These are phyloP conservation scores for Apiospora phragmitis DNA, from an alignment of 2,329 filamentous ascomycete genomes.

Conservation along the genomic window DNA sequence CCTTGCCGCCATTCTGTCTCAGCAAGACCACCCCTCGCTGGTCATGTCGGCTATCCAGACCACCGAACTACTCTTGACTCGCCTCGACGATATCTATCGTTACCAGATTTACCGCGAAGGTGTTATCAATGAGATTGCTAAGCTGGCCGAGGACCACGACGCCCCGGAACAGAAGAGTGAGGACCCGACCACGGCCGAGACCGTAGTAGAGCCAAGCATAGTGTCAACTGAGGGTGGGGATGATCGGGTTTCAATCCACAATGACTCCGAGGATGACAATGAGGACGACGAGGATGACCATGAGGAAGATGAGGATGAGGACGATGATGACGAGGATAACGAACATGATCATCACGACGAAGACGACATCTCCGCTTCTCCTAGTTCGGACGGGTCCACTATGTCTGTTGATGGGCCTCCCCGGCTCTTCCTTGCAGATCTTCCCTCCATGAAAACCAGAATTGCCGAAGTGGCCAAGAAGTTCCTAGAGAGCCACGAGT, in stretches of 20 bases:
- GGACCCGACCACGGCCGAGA: slow-evolving; percentile 31
- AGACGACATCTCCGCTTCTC: slow-evolving; percentile 67
- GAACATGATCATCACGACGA: slow-evolving; percentile 44
- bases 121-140: slow-evolving; percentile 87
- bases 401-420: slow-evolving; percentile 62
- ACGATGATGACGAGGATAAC: slow-evolving; percentile 52
- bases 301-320: slow-evolving; percentile 48
- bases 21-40: slow-evolving; percentile 86
- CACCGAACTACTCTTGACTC: slow-evolving; percentile 80
- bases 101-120: slow-evolving; percentile 98
- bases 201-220: slow-evolving; percentile 29
- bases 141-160: slow-evolving; percentile 58
- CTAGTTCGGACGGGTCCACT: slow-evolving; percentile 67
- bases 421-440: slow-evolving; percentile 47
- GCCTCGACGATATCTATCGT: slow-evolving; percentile 84
- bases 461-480: slow-evolving; percentile 77
- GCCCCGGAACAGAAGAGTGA: slow-evolving; percentile 32
- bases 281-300: slow-evolving; percentile 53
- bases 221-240: slow-evolving; percentile 35
- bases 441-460: slow-evolving; percentile 64
- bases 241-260: slow-evolving; percentile 38
- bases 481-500: slow-evolving; percentile 83
- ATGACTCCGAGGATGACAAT: slow-evolving; percentile 54
- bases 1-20: slow-evolving; percentile 89
- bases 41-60: slow-evolving; percentile 88